Conservation (phyloP, 176 grass and related monocot species). For the Oryza meridionalis region DNA sequence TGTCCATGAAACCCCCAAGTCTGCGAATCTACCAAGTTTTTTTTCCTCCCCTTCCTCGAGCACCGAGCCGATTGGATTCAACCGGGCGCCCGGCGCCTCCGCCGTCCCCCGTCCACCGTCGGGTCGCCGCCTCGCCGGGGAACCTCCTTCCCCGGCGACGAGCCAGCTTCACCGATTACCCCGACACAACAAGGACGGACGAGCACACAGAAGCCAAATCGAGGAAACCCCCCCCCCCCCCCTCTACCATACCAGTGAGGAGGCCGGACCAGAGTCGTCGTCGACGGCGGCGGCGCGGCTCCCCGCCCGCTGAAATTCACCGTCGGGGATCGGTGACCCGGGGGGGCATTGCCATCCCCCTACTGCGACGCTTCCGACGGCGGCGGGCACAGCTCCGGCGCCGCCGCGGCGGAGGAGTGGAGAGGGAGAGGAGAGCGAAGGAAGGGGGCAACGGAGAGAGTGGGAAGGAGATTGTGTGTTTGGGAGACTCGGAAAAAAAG, state of each 20-base stretch:
- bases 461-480: conserved; percentile 14
- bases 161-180: no score
- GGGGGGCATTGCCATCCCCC: neutral
- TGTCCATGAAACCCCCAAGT: neutral
- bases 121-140: no score
- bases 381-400: neutral
- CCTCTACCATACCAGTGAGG: neutral
- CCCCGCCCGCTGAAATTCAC: neutral
- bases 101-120: no score
- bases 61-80: no score
- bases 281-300: neutral
- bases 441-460: conserved; percentile 2
- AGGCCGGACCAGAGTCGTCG: neutral
- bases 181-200: neutral
- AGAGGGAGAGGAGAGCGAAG: conserved; percentile 3
- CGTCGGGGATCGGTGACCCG: neutral
- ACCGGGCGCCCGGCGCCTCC: no score
- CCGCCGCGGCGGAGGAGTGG: neutral
- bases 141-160: no score
- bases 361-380: neutral
- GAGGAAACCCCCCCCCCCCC: neutral
- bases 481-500: conserved; percentile 5
- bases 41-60: neutral
- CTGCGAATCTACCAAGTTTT: neutral
- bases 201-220: neutral